Base-by-base conservation (phyloP, 352 stramenopile species). In the Phytophthora fragariae region DNA sequence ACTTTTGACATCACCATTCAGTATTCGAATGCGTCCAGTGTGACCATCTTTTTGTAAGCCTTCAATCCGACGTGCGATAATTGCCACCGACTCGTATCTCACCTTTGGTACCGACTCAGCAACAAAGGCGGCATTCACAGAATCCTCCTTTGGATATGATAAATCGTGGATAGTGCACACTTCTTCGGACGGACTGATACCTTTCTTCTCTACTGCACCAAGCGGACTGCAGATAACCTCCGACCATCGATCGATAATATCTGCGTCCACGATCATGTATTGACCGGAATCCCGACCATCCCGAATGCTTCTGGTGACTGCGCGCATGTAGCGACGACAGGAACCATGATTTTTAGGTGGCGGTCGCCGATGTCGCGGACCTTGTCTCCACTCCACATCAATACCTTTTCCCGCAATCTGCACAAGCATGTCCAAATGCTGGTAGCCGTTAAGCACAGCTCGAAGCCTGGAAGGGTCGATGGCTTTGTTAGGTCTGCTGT, bases 131-230 rank as follows among this genome's bases (percentile, higher is more conserved):
- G n/a, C 17, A 31, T 78, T 78, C 0, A 61, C 52, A 0, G 65
- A 71, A 6, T 65, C 9, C 6, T 44, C 47, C 1, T 21, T 58
- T 0, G 50, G 61, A 11, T 47, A 78, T 2, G 50, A 74, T 10
- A 78, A 29, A 19, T 74, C 60, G 15, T 74, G 71, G 37, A 71
- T 78, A 1, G 35, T 57, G 1, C 61, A 29, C 2, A 74, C 65
- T 27, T 72, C 65, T 21, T 62, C 15, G 1, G 10, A 1, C 6
- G 65, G 54, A 58, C 68, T 55, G 0, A 47, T 21, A 31, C 27
- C 70, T 33, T 77, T 73, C 59, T 73, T 77, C 39, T 63, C 59
- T 0, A 73, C 64, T 3, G 70, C 64, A 10, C 70, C 59, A 0
- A 77, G 54, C 4, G 59, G 53, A 12, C 64, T 73, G 14, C 57